Conservation (phyloP, 768 basidiomycete genomes). For the Lactifluus piperatus region DNA sequence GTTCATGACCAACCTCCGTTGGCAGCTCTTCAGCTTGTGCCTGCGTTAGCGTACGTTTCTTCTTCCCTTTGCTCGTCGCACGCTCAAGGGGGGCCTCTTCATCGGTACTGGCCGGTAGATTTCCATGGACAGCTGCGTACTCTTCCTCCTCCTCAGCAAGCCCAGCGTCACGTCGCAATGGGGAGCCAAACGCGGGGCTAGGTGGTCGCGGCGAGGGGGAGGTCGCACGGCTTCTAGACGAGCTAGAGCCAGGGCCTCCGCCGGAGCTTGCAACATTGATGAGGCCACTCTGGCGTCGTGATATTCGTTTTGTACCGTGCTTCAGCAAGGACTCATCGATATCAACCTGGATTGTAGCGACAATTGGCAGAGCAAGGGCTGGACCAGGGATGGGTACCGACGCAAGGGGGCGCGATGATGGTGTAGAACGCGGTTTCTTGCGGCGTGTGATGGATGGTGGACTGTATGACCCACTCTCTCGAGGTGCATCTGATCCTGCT, state of each 20-base stretch:
- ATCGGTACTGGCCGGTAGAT: conserved; percentile 27
- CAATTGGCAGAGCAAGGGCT: conserved; percentile 12
- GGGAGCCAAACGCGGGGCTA: conserved; percentile 64
- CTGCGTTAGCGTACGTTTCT: conserved; percentile 36
- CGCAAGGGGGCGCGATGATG: conserved; percentile 37
- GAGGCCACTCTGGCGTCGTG: conserved; percentile 44
- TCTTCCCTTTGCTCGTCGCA: conserved; percentile 41
- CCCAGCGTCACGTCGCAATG: conserved; percentile 44
- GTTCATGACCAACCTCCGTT: conserved; percentile 26
- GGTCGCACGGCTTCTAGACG: conserved; percentile 26
- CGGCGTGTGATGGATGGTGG: conserved; percentile 33
- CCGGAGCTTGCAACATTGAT: conserved; percentile 28
- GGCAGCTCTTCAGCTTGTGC: conserved; percentile 25
- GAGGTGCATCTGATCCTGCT: conserved; percentile 37
- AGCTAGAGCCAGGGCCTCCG: conserved; percentile 20
- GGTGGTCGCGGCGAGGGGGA: conserved; percentile 44
- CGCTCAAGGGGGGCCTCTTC: conserved; percentile 32
- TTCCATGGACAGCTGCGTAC: conserved; percentile 27
- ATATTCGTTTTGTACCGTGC: conserved; percentile 29
- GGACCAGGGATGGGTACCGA: conserved; percentile 35
- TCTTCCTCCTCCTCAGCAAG: conserved; percentile 52
- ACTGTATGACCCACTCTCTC: conserved; percentile 32
- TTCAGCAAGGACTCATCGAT: conserved; percentile 28
- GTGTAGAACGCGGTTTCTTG: conserved; percentile 38
- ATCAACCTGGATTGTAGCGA: conserved; percentile 23